phyloP scores from a whole-genome alignment of 108 stramenopile genomes.

The Seminavis robusta region DNA sequence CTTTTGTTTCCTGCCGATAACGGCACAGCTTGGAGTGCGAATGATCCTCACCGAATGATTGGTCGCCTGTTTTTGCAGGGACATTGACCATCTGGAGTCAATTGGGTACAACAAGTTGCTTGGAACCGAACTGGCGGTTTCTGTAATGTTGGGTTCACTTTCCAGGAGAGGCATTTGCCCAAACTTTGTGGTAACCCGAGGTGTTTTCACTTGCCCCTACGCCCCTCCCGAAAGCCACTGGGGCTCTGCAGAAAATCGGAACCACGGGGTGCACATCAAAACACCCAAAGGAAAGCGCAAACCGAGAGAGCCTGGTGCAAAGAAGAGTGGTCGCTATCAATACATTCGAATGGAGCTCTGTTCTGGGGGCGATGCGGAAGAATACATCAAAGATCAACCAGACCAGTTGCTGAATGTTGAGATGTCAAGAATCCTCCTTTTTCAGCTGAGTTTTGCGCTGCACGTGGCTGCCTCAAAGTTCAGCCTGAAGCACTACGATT shows the following conservation, averaged over 20 bases:
- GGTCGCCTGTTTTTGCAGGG: background rate
- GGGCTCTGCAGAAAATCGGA: constrained; percentile 54
- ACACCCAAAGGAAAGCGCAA: constrained; percentile 43
- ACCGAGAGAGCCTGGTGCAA: constrained; percentile 23
- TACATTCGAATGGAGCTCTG: constrained; percentile 99
- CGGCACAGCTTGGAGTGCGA: background rate
- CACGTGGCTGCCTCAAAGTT: constrained; percentile 79
- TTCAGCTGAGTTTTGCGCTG: constrained; percentile 94
- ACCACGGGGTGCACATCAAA: too few species aligned
- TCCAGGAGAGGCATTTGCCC: constrained; percentile 85
- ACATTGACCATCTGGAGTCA: constrained; percentile 6
- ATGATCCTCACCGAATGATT: background rate
- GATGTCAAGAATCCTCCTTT: constrained; percentile 64
- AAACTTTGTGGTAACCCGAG: constrained; percentile 86
- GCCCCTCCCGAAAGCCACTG: constrained; percentile 63
- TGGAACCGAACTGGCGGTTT: constrained; percentile 86
- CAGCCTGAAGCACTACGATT: constrained; percentile 95
- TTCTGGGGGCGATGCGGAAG: constrained; percentile 89
- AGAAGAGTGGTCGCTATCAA: constrained; percentile 56
- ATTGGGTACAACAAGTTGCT: constrained; percentile 78
- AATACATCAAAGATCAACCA: constrained; percentile 69
- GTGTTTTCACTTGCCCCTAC: constrained; percentile 67
- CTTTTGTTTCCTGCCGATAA: background rate
- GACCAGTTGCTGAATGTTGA: constrained; percentile 30
- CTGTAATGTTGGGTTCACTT: constrained; percentile 78